Evolutionary conservation across 176 grass and related monocot genomes (phyloP), one percentile per base, ranked within the genome.

Genomic region (Coix lacrymajobi): DNA sequence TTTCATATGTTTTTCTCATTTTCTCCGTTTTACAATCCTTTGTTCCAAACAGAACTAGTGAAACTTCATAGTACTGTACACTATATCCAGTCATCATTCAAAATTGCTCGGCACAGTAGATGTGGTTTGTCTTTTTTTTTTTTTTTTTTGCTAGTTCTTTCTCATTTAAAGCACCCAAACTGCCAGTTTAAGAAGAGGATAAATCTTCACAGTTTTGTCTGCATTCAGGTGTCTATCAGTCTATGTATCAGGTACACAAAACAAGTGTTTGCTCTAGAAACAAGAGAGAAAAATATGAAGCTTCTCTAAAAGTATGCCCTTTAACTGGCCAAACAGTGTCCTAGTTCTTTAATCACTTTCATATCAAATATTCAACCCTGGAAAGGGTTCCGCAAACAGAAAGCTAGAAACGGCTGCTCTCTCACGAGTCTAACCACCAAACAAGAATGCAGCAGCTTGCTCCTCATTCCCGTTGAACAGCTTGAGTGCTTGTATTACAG

Each of bases 401-500:
- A 66, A 62, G 10, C 26, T 34, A n/a, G 66, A 39, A 89, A 70
- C 8, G 19, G 26, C 24, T 71, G 20, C 49, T 71, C 49, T 71
- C 71, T 71, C 8, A 54, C 24, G 7, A 71, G 20, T 82, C 83
- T 88, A 95, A 84, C 96, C 90, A 72, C 92, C 91, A 83, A 99
- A 99, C 83, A 99, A 89, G 77, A 87, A 99, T 24, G 88, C 93
- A 65, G 96, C 96, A 68, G 96, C 96, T 79, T 93, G 89, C 34
- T 99, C 96, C 80, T 95, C 93, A 15, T 99, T 96, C 65, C 93
- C 93, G 11, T 99, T 90, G 24, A 90, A 99, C 31, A 99, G 63
- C 66, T 86, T 91, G 13, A 99, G 85, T 10, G 93, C 96, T 71
- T 93, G 88, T 81, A 80, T 85, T 46, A 87, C 96, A 30, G 96